phyloP scores from a whole-genome alignment of 2,329 filamentous ascomycete genomes.

The Monilinia laxa region DNA sequence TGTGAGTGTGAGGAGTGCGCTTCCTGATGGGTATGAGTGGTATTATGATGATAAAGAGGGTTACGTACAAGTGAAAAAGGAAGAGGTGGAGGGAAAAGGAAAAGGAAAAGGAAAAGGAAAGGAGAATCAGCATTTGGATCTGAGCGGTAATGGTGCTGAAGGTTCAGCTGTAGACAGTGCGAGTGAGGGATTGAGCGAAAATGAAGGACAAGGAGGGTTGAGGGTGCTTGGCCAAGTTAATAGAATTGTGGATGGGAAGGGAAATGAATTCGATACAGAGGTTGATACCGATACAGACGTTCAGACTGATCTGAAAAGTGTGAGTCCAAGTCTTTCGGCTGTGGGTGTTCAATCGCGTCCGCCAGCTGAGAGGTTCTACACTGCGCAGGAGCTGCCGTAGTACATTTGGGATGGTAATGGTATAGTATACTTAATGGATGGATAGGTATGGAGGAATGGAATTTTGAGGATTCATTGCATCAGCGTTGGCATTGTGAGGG shows the following conservation, averaged over 20 bases:
- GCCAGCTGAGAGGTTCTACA: neutral
- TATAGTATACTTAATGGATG: too few relatives aligned
- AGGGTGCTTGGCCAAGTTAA: neutral
- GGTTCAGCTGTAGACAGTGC: neutral
- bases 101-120: neutral
- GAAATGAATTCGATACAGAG: neutral
- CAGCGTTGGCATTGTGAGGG: too few relatives aligned
- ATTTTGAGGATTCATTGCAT: too few relatives aligned
- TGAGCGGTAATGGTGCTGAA: neutral
- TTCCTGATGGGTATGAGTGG: neutral
- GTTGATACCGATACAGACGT: neutral
- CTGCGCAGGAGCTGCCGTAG: neutral
- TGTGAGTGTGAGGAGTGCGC: neutral
- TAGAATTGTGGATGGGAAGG: neutral
- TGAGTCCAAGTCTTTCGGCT: conserved; percentile 4
- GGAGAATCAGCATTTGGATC: neutral
- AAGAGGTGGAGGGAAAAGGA: too few relatives aligned
- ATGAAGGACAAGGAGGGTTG: neutral
- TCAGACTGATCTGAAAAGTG: neutral
- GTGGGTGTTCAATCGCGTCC: neutral
- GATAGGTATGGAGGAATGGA: too few relatives aligned
- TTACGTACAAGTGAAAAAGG: neutral
- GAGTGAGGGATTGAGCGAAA: neutral
- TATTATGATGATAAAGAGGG: conserved; percentile 2
- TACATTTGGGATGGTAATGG: neutral